Evolutionary conservation across 768 basidiomycete genomes (phyloP).

Genomic region (Leccinum broughii): DNA sequence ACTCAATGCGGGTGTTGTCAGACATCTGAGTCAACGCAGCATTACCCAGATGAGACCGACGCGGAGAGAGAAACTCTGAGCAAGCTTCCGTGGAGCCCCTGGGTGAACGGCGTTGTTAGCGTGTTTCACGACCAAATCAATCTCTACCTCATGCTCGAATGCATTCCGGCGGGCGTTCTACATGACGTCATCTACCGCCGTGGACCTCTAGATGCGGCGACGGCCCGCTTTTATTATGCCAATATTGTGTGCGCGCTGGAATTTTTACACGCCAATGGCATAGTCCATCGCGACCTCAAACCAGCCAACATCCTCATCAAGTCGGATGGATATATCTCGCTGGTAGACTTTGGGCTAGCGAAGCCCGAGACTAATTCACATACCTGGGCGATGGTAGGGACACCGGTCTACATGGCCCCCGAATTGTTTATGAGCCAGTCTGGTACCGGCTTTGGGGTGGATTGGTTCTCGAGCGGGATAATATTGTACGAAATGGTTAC

Average conservation of each 20-base stretch:
- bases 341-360: constrained; percentile 54
- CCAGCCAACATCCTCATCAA: constrained; percentile 59
- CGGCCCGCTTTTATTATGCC: constrained; percentile 51
- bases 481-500: constrained; percentile 56
- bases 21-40: constrained; percentile 17
- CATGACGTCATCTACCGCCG: constrained; percentile 36
- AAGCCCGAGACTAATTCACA: constrained; percentile 18
- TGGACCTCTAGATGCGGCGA: constrained; percentile 33
- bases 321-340: constrained; percentile 52
- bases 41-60: constrained; percentile 34
- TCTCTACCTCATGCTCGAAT: constrained; percentile 53
- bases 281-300: constrained; percentile 58
- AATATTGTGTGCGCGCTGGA: constrained; percentile 53
- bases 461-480: constrained; percentile 58
- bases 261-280: constrained; percentile 44
- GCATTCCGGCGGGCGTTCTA: constrained; percentile 46
- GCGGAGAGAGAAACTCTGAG: constrained; percentile 44
- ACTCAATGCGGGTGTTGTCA: neutral
- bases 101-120: constrained; percentile 47
- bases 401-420: constrained; percentile 50
- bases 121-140: constrained; percentile 47
- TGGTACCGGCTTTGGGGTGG: constrained; percentile 36
- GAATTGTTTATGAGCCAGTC: constrained; percentile 37
- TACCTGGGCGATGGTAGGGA: constrained; percentile 43
- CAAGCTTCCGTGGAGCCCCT: constrained; percentile 53